Evolutionary conservation across 768 basidiomycete species (phyloP).

Genomic region (Suillus clintonianus): DNA sequence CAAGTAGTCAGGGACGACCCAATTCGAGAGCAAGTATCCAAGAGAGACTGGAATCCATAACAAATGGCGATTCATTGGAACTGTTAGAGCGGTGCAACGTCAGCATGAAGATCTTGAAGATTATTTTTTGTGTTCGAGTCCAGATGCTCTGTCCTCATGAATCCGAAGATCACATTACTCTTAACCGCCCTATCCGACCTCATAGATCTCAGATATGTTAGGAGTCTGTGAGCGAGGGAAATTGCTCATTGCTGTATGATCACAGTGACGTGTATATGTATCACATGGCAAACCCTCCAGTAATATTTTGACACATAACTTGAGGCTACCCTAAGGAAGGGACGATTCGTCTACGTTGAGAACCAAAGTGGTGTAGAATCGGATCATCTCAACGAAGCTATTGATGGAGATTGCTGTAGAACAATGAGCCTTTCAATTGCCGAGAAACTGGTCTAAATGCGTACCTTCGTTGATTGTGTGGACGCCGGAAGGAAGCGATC

Average conservation of each 20-base stretch:
- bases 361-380: constrained; percentile 65
- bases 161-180: not conserved
- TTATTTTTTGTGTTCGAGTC: not conserved
- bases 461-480: constrained; percentile 77
- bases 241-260: not conserved
- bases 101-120: not conserved
- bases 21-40: constrained; percentile 28
- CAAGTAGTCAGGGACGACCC: not conserved
- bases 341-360: constrained; percentile 65
- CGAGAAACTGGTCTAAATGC: constrained; percentile 16
- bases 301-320: not conserved
- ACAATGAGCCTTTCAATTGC: not conserved
- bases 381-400: constrained; percentile 61
- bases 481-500: constrained; percentile 40
- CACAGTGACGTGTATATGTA: not conserved
- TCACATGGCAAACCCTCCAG: not conserved
- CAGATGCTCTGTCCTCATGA: not conserved
- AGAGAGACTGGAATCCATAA: not conserved
- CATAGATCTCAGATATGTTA: not conserved
- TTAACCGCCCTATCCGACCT: not conserved
- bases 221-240: not conserved
- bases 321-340: constrained; percentile 5
- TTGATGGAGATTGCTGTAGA: constrained; percentile 48
- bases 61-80: not conserved
- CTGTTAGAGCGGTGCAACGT: too few relatives aligned